phyloP scores from a whole-genome alignment of 179 eudicot genomes.

The Sideroxylon spinosum region DNA sequence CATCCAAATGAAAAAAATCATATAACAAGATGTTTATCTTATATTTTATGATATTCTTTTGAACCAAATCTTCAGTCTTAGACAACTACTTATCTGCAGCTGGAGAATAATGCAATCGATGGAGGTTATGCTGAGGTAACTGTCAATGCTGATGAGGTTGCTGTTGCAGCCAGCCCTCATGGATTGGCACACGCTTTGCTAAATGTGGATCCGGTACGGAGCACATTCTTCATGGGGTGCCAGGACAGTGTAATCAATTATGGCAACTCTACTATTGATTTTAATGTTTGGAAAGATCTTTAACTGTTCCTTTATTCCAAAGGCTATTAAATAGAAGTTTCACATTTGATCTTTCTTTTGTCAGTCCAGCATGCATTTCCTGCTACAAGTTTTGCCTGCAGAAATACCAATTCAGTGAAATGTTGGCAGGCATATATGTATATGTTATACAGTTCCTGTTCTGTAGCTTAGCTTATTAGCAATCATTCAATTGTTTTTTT shows the following conservation, averaged over 20 bases:
- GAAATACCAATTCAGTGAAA: background rate
- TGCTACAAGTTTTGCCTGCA: background rate
- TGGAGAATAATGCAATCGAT: slow-evolving; percentile 48
- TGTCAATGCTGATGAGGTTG: slow-evolving; percentile 69
- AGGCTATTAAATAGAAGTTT: background rate
- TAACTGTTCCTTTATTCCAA: slow-evolving; percentile 19
- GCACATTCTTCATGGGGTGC: slow-evolving; percentile 74
- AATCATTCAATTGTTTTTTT: background rate
- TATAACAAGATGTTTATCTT: background rate
- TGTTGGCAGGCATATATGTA: background rate
- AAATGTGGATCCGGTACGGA: slow-evolving; percentile 58
- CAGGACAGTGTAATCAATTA: slow-evolving; percentile 59
- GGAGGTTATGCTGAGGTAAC: slow-evolving; percentile 73
- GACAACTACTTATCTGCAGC: slow-evolving; percentile 37
- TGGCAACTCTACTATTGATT: slow-evolving; percentile 57
- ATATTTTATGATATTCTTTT: background rate
- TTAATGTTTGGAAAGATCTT: slow-evolving; percentile 78
- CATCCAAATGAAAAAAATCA: background rate
- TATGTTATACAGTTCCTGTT: background rate
- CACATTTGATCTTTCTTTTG: background rate
- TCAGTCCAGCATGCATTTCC: background rate
- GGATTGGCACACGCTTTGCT: slow-evolving; percentile 81
- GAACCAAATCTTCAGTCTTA: background rate
- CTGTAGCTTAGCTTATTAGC: background rate
- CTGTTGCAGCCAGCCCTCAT: slow-evolving; percentile 67